Percentiles rank a stretch among this genome's conserved stretches.
Conservation (phyloP, 2,329 filamentous ascomycete genomes). For the Ceratocystiopsis brevicomis region DNA sequence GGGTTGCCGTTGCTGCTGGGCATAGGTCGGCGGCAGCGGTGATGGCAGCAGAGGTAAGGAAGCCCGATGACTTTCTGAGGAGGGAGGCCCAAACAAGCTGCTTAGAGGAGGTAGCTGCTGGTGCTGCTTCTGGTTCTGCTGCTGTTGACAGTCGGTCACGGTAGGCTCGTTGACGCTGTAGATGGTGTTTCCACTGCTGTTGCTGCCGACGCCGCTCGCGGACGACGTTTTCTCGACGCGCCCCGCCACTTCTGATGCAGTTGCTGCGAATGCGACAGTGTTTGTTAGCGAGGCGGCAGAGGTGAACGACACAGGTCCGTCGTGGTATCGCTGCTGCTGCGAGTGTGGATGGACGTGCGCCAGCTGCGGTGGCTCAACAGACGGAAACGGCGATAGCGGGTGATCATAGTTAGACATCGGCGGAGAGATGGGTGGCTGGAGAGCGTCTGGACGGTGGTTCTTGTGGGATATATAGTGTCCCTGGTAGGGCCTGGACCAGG, state of each 20-base stretch:
- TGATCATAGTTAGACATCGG: conserved; percentile 39
- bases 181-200: no score
- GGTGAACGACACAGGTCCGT: conserved; percentile 12
- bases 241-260: no score
- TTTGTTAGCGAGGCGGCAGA: background rate
- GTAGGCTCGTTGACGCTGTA: no score
- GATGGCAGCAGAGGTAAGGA: no score
- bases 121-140: conserved; percentile 9
- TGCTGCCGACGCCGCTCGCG: no score
- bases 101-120: conserved; percentile 34
- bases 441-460: conserved; percentile 2
- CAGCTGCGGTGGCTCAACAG: background rate
- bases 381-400: conserved; percentile 15
- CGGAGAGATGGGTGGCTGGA: conserved; percentile 27
- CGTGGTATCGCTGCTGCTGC: conserved; percentile 24
- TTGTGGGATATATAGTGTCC: no score
- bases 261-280: background rate
- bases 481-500: no score
- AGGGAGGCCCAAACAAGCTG: conserved; percentile 33
- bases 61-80: no score
- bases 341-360: conserved; percentile 5
- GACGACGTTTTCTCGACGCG: no score
- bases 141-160: conserved; percentile 13
- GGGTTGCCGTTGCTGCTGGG: no score
- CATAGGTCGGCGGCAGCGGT: no score